phyloP scores from a whole-genome alignment of 371 early-diverging fungal genomes.

The Mortierella sp. region DNA sequence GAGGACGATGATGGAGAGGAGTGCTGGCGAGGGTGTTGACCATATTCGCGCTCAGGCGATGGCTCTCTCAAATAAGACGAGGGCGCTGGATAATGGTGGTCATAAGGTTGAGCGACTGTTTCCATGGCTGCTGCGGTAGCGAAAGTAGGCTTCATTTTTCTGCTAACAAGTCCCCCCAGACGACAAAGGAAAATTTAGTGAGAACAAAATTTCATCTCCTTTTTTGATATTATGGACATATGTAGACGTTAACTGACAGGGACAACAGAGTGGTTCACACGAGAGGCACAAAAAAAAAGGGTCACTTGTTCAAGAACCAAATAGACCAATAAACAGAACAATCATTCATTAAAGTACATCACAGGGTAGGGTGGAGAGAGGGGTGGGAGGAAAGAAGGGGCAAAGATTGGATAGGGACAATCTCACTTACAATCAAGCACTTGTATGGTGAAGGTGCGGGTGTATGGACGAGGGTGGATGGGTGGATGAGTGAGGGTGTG shows the following conservation, averaged over 20 bases:
- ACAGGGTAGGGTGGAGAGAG: not conserved
- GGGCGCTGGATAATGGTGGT: slow-evolving; percentile 22
- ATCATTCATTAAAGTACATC: too few species aligned
- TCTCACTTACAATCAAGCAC: too few species aligned
- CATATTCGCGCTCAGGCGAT: slow-evolving; percentile 8
- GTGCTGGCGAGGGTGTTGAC: slow-evolving; percentile 20
- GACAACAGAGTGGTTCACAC: not conserved
- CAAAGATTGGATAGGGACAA: too few species aligned
- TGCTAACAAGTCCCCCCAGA: not conserved
- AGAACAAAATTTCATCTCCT: not conserved
- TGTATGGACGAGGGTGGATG: too few species aligned
- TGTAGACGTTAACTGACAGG: too few species aligned
- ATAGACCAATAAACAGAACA: too few species aligned
- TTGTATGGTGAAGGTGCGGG: not conserved
- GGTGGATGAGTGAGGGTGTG: not conserved
- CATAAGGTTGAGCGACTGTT: slow-evolving; percentile 6
- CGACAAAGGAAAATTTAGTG: not conserved
- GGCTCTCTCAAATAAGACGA: slow-evolving; percentile 1
- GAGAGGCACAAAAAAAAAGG: not conserved
- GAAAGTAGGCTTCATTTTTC: slow-evolving; percentile 25
- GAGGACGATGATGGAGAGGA: slow-evolving; percentile 12
- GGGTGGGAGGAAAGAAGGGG: not conserved
- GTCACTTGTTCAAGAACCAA: not conserved
- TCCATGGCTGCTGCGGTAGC: slow-evolving; percentile 19
- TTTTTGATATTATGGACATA: too few species aligned